Evolutionary conservation across 495 filamentous ascomycete species (phyloP), one percentile per base, ranked within the genome.

Genomic region (Penicillium malachiteum): DNA sequence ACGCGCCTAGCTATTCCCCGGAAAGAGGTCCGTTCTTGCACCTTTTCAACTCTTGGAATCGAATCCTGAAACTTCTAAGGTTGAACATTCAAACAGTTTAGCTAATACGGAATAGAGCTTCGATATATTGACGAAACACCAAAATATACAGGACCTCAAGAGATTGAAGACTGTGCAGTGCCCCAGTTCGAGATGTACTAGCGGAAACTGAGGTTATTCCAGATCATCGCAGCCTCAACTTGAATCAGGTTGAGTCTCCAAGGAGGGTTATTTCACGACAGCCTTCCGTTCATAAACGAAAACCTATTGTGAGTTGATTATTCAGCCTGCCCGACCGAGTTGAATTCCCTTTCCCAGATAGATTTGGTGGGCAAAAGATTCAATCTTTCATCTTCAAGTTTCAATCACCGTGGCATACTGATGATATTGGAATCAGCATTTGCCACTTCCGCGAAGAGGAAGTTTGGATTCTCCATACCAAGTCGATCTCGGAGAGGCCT

Each of bases 81-180:
- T 9, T 18, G 5, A 46, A 30, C 18, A 30, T 30, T 21, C 3
- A 30, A 12, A 1, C 9, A 46, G n/a, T 3, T 1, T n/a, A 21
- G 31, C 33, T 18, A 13, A 37, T 21, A 0, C 33, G 38, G 3
- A 32, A 6, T 26, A 41, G 37, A 16, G 14, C 10, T 51, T 3
- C 40, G 48, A 52, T 59, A 63, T 31, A 52, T 63, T 12, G 53
- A 59, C 16, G 53, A 63, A 40, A 59, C 53, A 26, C 32, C 52
- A 2, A 55, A 50, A 32, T 51, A 35, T 32, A 41, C 21, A 8
- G 37, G 17, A 32, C 10, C 26, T 33, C 16, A 41, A n/a, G 45
- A 13, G 7, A 33, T 26, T 17, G 30, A 48, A 34, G 45, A 33
- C 3, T 3, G 11, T 43, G 17, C 3, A 14, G 11, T 43, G 17